phyloP scores from a whole-genome alignment of 2,329 filamentous ascomycete species.

The Xylaria sp. region DNA sequence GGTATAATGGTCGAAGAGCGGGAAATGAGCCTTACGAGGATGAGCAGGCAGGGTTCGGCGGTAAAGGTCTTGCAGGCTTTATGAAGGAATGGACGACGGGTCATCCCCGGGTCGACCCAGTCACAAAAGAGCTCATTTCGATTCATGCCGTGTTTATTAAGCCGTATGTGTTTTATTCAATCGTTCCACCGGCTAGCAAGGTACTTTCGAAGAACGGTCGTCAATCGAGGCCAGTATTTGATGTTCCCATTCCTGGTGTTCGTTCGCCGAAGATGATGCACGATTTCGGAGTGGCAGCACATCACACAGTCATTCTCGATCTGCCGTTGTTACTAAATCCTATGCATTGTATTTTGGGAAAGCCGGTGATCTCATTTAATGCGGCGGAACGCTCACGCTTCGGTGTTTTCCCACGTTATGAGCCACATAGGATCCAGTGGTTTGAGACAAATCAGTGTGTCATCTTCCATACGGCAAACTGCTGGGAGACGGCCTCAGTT shows the following conservation, averaged over 20 bases:
- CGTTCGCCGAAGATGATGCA: conserved; percentile 78
- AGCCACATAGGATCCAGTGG: conserved; percentile 69
- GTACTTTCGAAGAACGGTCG: conserved; percentile 40
- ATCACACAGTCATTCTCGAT: conserved; percentile 75
- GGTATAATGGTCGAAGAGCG: conserved; percentile 71
- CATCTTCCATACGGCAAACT: conserved; percentile 78
- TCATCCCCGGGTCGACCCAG: conserved; percentile 73
- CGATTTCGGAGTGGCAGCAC: conserved; percentile 74
- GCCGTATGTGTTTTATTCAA: conserved; percentile 75
- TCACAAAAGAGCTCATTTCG: conserved; percentile 72
- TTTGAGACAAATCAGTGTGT: conserved; percentile 75
- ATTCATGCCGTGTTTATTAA: conserved; percentile 74
- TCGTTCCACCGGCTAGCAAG: conserved; percentile 46
- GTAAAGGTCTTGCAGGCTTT: conserved; percentile 65
- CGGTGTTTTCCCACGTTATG: conserved; percentile 72
- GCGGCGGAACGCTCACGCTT: conserved; percentile 68
- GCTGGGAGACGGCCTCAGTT: conserved; percentile 67
- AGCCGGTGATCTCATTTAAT: conserved; percentile 70
- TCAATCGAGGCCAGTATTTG: conserved; percentile 54
- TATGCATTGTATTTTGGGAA: conserved; percentile 66
- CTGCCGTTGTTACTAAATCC: conserved; percentile 74
- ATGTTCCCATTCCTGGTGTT: conserved; percentile 69
- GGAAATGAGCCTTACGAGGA: conserved; percentile 59
- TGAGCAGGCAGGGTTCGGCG: conserved; percentile 60
- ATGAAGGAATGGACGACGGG: conserved; percentile 79